These are phyloP conservation scores for Ogataea ganodermae DNA, from an alignment of 805 yeast species.

Conservation along the genomic window DNA sequence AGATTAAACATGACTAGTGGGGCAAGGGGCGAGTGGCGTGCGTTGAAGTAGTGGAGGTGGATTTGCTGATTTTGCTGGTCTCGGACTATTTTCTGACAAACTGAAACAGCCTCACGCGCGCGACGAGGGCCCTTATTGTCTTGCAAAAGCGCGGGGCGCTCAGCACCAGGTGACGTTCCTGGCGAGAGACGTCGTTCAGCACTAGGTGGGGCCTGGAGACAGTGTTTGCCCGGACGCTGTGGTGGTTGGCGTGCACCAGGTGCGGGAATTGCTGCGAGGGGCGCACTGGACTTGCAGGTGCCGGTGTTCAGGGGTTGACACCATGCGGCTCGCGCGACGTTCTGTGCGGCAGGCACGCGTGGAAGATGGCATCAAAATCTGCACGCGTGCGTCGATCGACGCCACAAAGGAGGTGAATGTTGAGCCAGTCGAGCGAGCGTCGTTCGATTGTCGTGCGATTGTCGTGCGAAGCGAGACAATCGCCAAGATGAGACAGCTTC, in stretches of 20 bases:
- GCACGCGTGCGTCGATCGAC: neutral
- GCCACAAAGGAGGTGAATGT: no score
- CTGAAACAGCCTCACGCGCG: slow-evolving; percentile 11
- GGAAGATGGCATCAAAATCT: neutral
- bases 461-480: neutral
- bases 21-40: neutral
- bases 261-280: no score
- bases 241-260: neutral
- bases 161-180: no score
- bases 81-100: slow-evolving; percentile 4
- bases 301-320: neutral
- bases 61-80: neutral
- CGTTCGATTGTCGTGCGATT: neutral
- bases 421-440: no score
- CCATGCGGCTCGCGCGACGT: slow-evolving; percentile 4
- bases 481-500: no score
- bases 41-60: neutral
- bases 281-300: no score
- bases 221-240: neutral
- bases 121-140: slow-evolving; percentile 5
- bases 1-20: no score
- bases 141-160: neutral
- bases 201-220: neutral
- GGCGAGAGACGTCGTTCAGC: neutral
- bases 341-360: slow-evolving; percentile 10